Percentiles rank a stretch among this genome's conserved stretches.
Evolutionary conservation across 768 basidiomycete species (phyloP).

Genomic region (Boletus pseudo-olivaceus): DNA sequence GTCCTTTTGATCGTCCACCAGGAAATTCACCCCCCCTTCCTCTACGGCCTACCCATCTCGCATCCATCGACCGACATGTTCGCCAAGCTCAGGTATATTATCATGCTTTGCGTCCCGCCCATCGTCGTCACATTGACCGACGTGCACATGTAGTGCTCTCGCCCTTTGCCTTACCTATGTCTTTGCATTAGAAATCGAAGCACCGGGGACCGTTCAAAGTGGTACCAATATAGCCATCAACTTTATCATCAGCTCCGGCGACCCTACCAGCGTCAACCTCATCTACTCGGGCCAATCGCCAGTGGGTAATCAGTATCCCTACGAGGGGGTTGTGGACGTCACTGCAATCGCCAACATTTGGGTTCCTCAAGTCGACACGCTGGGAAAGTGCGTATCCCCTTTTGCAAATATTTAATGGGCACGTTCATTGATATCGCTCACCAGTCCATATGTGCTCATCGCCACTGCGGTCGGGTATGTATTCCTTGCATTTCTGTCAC

Average conservation of each 20-base stretch:
- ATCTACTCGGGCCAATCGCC: no score
- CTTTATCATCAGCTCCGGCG: background rate
- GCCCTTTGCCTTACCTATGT: background rate
- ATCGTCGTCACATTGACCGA: background rate
- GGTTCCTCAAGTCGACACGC: background rate
- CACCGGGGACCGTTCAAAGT: no score
- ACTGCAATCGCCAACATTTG: accelerated
- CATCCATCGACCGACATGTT: background rate
- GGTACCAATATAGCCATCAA: accelerated
- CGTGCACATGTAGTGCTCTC: background rate
- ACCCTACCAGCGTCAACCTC: background rate
- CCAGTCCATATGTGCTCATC: background rate
- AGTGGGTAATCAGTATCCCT: no score
- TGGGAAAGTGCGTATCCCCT: no score
- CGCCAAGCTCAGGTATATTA: constrained; percentile 1
- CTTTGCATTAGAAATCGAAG: background rate
- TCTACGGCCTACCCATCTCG: no score
- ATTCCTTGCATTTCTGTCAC: background rate
- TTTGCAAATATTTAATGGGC: no score
- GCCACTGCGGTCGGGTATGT: background rate
- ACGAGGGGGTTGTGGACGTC: no score
- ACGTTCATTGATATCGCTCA: background rate
- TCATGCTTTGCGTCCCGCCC: background rate
- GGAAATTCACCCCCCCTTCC: background rate
- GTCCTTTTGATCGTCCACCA: background rate